These are phyloP conservation scores for Dentiscutata heterogama DNA, from an alignment of 371 early-diverging fungal genomes.

Conservation along the genomic window DNA sequence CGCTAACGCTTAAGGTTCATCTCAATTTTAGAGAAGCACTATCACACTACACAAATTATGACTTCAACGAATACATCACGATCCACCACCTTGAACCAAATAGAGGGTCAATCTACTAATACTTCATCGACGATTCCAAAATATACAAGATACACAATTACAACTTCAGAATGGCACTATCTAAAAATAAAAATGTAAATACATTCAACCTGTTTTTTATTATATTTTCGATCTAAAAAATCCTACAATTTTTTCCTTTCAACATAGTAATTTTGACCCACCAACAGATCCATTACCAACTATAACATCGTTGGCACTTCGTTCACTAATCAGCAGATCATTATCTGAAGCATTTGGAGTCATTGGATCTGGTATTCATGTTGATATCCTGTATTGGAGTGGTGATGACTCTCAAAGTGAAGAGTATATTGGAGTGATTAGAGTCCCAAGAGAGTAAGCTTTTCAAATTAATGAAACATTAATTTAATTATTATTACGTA, in stretches of 20 bases:
- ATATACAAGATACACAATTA: constrained; percentile 32
- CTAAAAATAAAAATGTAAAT: constrained; percentile 30
- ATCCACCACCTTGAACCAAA: too few species aligned
- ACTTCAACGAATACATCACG: too few species aligned
- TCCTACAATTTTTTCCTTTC: neutral
- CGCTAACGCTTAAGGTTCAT: too few species aligned
- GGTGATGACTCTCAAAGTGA: neutral
- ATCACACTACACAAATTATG: too few species aligned
- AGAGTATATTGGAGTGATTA: constrained; percentile 29
- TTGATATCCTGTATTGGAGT: constrained; percentile 39
- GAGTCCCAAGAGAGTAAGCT: constrained; percentile 25
- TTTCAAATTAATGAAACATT: neutral
- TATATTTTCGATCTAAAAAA: neutral
- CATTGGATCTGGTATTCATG: constrained; percentile 27
- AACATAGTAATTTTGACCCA: constrained; percentile 27
- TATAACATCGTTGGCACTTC: constrained; percentile 14
- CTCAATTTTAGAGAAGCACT: too few species aligned
- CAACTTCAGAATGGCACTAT: constrained; percentile 42
- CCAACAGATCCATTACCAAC: neutral
- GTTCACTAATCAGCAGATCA: constrained; percentile 36
- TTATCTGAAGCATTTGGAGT: constrained; percentile 32
- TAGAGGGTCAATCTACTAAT: too few species aligned
- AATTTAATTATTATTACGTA: neutral
- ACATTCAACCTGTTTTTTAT: neutral
- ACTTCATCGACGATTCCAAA: constrained; percentile 26